These are phyloP conservation scores for Shiraia bambusicola DNA, from an alignment of 2,329 filamentous ascomycete species.

Conservation along the genomic window DNA sequence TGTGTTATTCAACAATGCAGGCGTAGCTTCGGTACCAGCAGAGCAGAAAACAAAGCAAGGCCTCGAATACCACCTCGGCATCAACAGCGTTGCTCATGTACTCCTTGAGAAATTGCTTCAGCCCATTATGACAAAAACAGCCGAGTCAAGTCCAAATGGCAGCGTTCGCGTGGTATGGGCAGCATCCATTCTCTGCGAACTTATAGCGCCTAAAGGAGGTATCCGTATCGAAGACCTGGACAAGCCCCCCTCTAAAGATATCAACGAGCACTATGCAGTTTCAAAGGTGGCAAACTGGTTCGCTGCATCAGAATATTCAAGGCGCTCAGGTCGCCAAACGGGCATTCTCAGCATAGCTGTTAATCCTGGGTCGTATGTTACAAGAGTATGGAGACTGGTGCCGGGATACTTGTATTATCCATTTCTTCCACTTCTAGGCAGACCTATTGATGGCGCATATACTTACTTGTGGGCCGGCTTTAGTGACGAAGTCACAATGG, in stretches of 20 bases:
- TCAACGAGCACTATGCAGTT: constrained; percentile 9
- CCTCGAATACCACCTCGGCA: constrained; percentile 33
- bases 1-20: constrained; percentile 47
- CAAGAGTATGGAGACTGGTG: constrained; percentile 16
- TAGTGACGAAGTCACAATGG: constrained; percentile 6
- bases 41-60: constrained; percentile 12
- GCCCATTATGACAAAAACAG: constrained; percentile 34
- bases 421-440: background rate
- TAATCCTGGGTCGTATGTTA: constrained; percentile 46
- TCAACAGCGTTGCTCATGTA: constrained; percentile 42
- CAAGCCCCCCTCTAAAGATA: constrained; percentile 1
- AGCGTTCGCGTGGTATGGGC: constrained; percentile 40
- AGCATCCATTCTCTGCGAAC: constrained; percentile 15
- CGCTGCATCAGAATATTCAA: constrained; percentile 12
- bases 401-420: constrained; percentile 7
- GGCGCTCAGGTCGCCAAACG: constrained; percentile 6
- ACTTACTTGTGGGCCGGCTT: constrained; percentile 11
- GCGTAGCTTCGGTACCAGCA: constrained; percentile 29
- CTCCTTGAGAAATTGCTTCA: constrained; percentile 40
- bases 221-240: constrained; percentile 13
- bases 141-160: constrained; percentile 14
- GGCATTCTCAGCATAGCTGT: constrained; percentile 18
- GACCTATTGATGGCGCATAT: constrained; percentile 6
- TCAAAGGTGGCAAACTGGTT: constrained; percentile 18
- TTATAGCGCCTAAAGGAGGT: constrained; percentile 9